Evolutionary conservation across 805 yeast species (phyloP).

Genomic region (Saccharomycopsis sp.): DNA sequence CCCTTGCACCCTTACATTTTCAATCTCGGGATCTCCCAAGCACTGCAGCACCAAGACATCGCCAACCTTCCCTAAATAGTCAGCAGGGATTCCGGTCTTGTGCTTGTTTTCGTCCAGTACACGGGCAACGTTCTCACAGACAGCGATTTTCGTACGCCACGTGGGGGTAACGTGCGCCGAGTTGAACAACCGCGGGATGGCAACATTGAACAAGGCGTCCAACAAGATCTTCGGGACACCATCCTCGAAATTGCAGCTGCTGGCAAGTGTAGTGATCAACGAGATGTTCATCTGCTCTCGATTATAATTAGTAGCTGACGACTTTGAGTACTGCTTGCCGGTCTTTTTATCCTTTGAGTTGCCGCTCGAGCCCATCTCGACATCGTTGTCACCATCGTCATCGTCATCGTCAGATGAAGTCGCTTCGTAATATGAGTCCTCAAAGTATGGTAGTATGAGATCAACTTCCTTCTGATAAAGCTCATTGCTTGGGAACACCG

Average conservation of each 20-base stretch:
- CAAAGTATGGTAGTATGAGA: constrained; percentile 28
- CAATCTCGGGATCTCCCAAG: constrained; percentile 36
- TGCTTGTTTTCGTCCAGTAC: constrained; percentile 21
- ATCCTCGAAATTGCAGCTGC: constrained; percentile 25
- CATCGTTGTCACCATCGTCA: constrained; percentile 24
- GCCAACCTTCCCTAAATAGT: constrained; percentile 5
- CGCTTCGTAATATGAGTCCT: constrained; percentile 31
- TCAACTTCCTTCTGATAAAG: constrained; percentile 30
- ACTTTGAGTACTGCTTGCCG: constrained; percentile 29
- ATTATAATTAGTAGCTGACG: constrained; percentile 35
- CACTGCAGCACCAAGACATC: constrained; percentile 24
- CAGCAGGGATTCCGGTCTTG: background rate
- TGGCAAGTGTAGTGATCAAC: constrained; percentile 31
- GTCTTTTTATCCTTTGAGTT: constrained; percentile 24
- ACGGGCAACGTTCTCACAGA: constrained; percentile 33
- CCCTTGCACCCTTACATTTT: constrained; percentile 49
- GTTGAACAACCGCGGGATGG: constrained; percentile 26
- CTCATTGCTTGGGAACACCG: constrained; percentile 28
- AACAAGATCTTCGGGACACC: constrained; percentile 21
- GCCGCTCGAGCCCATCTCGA: constrained; percentile 21
- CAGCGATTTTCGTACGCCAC: constrained; percentile 52
- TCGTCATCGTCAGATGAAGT: constrained; percentile 27
- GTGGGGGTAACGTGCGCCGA: constrained; percentile 31
- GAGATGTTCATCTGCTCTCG: constrained; percentile 40
- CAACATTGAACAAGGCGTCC: constrained; percentile 27